Conservation (phyloP, 768 basidiomycete genomes). For the Phaeolepiota aurea region DNA sequence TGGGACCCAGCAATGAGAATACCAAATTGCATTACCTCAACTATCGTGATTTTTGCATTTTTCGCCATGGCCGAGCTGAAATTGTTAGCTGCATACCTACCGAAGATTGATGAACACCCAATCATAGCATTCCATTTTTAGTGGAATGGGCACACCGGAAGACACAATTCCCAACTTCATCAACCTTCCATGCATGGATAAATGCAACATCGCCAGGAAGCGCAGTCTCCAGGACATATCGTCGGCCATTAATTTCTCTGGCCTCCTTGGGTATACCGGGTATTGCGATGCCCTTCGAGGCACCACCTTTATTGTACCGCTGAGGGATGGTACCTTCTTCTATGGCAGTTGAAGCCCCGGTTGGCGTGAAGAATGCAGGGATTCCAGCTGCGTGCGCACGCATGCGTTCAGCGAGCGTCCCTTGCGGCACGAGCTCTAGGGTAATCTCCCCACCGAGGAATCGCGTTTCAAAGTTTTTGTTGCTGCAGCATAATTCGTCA, state of each 20-base stretch:
- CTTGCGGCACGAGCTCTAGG: slow-evolving; percentile 87
- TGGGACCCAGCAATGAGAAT: neutral
- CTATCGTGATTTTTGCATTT: slow-evolving; percentile 83
- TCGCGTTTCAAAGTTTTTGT: slow-evolving; percentile 77
- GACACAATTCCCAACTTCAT: slow-evolving; percentile 84
- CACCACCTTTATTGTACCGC: slow-evolving; percentile 72
- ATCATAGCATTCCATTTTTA: no score
- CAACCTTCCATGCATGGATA: slow-evolving; percentile 86
- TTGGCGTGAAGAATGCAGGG: slow-evolving; percentile 91
- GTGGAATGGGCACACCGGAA: slow-evolving; percentile 52
- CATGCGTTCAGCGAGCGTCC: slow-evolving; percentile 81
- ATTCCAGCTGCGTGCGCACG: slow-evolving; percentile 88
- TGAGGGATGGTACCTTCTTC: slow-evolving; percentile 75
- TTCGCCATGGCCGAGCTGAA: slow-evolving; percentile 84
- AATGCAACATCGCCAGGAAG: slow-evolving; percentile 80
- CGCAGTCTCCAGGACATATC: slow-evolving; percentile 76
- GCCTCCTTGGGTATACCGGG: slow-evolving; percentile 71
- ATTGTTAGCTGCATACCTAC: slow-evolving; percentile 80
- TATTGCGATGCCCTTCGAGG: slow-evolving; percentile 59
- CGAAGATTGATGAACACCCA: neutral
- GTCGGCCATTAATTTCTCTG: slow-evolving; percentile 68
- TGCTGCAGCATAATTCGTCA: slow-evolving; percentile 32
- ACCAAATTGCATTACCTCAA: slow-evolving; percentile 56
- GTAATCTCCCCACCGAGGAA: slow-evolving; percentile 79
- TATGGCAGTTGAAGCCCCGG: slow-evolving; percentile 78